These are phyloP conservation scores for Coleophoma crateriformis DNA, from an alignment of 2,329 filamentous ascomycete genomes.

Conservation along the genomic window DNA sequence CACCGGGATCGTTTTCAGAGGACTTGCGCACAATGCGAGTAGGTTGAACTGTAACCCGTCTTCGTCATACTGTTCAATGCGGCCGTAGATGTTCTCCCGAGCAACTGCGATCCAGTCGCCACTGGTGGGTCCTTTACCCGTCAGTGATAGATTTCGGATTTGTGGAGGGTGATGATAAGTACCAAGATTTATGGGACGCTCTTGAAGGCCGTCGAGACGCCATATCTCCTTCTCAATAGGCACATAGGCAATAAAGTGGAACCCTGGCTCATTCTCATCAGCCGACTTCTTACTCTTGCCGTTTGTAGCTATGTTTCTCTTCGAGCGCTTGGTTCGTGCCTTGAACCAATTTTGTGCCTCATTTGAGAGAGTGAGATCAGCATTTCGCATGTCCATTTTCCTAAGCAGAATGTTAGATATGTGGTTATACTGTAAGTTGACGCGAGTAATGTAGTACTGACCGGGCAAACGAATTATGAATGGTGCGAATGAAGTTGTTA, in stretches of 20 bases:
- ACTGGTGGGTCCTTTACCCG: slow-evolving; percentile 18
- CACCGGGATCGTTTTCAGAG: slow-evolving; percentile 33
- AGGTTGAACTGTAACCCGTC: slow-evolving; percentile 70
- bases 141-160: slow-evolving; percentile 3
- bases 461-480: slow-evolving; percentile 86
- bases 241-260: slow-evolving; percentile 88
- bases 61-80: slow-evolving; percentile 63
- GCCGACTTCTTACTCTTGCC: slow-evolving; percentile 28
- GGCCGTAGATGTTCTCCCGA: slow-evolving; percentile 55
- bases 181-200: slow-evolving; percentile 62
- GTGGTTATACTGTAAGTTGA: not conserved
- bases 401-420: slow-evolving; percentile 29
- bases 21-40: slow-evolving; percentile 66
- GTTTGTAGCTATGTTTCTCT: slow-evolving; percentile 23
- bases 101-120: slow-evolving; percentile 64
- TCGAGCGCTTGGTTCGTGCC: not conserved
- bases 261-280: slow-evolving; percentile 55
- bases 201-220: slow-evolving; percentile 83
- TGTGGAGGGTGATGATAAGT: slow-evolving; percentile 10
- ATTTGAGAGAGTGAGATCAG: slow-evolving; percentile 60
- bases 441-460: slow-evolving; percentile 24
- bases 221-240: slow-evolving; percentile 70
- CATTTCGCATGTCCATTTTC: slow-evolving; percentile 70
- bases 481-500: slow-evolving; percentile 69
- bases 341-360: slow-evolving; percentile 34